Evolutionary conservation across 768 basidiomycete species (phyloP), one percentile per base, ranked within the genome.

Genomic region (Lactarius akahatsu): DNA sequence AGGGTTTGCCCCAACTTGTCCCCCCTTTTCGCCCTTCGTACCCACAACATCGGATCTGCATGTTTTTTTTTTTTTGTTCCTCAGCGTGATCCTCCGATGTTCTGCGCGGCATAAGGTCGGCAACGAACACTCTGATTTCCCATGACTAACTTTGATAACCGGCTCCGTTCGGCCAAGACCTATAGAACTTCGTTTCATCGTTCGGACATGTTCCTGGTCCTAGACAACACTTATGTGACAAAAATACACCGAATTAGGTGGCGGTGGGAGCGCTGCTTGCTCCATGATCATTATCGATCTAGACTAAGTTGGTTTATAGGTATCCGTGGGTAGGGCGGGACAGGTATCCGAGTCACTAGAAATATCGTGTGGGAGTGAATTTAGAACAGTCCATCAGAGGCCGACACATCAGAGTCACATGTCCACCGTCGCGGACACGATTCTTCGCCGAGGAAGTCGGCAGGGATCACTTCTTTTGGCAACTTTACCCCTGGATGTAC

Each of bases 371-470:
- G 50, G 50, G 4, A 50, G 11, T 50, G 47, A 50, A 50, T 50
- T 6, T 13, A 50, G 23, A 50, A 26, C n/a, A 15, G 50, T 28
- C 23, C 11, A 15, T 28, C 50, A 52, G 10, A 26, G 23, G 50
- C 5, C n/a, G n/a, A 23, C 10, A n/a, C 13, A 36, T 20, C 7
- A 23, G 38, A 47, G 52, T 67, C 62, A 67, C 41, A 67, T 67
- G 58, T 67, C 66, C 5, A 26, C 66, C 0, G 66, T 60, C 11
- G 66, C 66, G 4, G 66, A 67, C 41, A 63, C 38, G 36, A 58
- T 67, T 40, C 57, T 62, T 40, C 62, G 66, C 26, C 66, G 66
- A 47, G 58, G 1, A 63, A 56, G 57, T 59, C 62, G 62, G 50
- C 6, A 26, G 13, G 50, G 11, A 15, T 52, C 50, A 7, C 50